Evolutionary conservation across 148 eudicot species (phyloP).

Genomic region (Rhododendron vialii): DNA sequence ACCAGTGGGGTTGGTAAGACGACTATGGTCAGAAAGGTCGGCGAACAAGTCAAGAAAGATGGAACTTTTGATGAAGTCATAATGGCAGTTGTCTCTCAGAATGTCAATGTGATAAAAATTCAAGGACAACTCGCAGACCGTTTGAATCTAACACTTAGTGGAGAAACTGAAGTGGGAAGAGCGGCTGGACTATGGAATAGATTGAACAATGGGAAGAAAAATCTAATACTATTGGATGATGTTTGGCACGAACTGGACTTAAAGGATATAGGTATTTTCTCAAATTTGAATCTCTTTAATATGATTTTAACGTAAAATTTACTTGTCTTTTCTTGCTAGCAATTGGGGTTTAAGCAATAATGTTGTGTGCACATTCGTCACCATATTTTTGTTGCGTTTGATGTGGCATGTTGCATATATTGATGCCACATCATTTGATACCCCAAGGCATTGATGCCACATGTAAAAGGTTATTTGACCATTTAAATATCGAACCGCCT

Average conservation of each 20-base stretch:
- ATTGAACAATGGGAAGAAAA: neutral
- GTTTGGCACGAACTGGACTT: neutral
- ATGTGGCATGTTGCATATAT: too few species aligned
- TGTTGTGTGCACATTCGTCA: too few species aligned
- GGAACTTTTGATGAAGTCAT: neutral
- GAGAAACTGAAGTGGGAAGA: neutral
- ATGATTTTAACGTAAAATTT: too few species aligned
- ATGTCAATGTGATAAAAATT: neutral
- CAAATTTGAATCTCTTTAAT: too few species aligned
- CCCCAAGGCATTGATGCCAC: neutral
- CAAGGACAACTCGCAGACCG: neutral
- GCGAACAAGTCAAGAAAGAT: neutral
- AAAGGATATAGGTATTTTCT: neutral
- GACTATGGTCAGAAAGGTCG: neutral
- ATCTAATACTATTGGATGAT: neutral
- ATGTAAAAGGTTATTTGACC: neutral
- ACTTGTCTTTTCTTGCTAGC: neutral
- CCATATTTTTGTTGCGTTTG: too few species aligned
- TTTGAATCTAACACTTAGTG: neutral
- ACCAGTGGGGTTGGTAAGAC: neutral
- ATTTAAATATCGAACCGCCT: neutral
- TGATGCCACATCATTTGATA: too few species aligned
- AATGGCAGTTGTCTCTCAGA: neutral
- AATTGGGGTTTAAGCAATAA: too few species aligned
- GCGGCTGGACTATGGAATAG: neutral